Conservation (phyloP, 176 grass and related monocot genomes). For the Oryza coarctata region DNA sequence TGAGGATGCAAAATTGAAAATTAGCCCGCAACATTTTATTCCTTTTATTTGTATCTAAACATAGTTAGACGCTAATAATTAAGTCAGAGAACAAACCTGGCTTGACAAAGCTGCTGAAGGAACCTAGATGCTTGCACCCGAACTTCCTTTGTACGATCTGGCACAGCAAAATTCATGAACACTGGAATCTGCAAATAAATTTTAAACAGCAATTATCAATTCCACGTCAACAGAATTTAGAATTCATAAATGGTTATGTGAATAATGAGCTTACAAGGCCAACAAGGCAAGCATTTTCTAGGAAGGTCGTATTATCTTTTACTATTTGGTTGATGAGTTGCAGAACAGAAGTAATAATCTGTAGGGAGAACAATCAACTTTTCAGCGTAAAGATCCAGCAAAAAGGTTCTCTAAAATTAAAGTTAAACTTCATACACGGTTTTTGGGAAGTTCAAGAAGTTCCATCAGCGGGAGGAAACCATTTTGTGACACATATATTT, state of each 20-base stretch:
- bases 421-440: slow-evolving; percentile 62
- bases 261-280: slow-evolving; percentile 74
- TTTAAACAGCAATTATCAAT: slow-evolving; percentile 24
- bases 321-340: slow-evolving; percentile 93
- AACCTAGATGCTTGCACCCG: slow-evolving; percentile 92
- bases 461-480: slow-evolving; percentile 96
- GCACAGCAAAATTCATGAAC: slow-evolving; percentile 81
- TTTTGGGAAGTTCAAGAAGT: slow-evolving; percentile 91
- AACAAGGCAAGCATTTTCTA: slow-evolving; percentile 98
- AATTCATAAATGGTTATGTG: slow-evolving; percentile 17
- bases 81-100: slow-evolving; percentile 63
- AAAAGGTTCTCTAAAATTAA: slow-evolving; percentile 15
- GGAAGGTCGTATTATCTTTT: slow-evolving; percentile 73
- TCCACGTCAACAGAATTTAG: slow-evolving; percentile 23
- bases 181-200: slow-evolving; percentile 71
- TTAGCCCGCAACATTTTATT: slow-evolving; percentile 22
- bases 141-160: slow-evolving; percentile 74
- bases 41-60: background rate
- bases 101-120: slow-evolving; percentile 90
- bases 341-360: slow-evolving; percentile 82
- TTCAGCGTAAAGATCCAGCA: slow-evolving; percentile 22
- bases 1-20: slow-evolving; percentile 51
- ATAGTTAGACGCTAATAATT: slow-evolving; percentile 24
- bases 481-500: slow-evolving; percentile 84
- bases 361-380: slow-evolving; percentile 32